Percentiles rank a stretch among this genome's conserved stretches.
Evolutionary conservation across 345 rosid genomes (phyloP).

Genomic region (Brassica rapa): DNA sequence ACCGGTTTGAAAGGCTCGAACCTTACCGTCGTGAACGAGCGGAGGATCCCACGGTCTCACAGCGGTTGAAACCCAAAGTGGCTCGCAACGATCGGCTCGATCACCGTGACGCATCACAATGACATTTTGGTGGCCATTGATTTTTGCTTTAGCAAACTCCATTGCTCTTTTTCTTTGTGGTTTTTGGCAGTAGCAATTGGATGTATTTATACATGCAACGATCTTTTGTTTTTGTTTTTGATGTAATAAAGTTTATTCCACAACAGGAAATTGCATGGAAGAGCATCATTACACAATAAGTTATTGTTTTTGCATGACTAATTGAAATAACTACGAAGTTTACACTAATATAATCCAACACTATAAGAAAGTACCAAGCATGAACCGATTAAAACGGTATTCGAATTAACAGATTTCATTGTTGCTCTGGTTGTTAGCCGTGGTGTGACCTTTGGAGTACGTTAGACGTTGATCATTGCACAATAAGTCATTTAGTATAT

Average conservation of each 20-base stretch:
- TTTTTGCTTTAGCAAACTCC: conserved; percentile 20
- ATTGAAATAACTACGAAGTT: conserved; percentile 14
- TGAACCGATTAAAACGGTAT: not conserved
- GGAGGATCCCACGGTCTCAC: conserved; percentile 84
- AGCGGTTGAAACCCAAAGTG: conserved; percentile 54
- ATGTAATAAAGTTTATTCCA: not conserved
- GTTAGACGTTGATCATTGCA: not conserved
- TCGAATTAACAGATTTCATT: not conserved
- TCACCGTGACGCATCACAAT: conserved; percentile 94
- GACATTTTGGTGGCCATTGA: conserved; percentile 51
- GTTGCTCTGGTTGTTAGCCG: not conserved
- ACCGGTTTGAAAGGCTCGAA: conserved; percentile 59
- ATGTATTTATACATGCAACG: not conserved
- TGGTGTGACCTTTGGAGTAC: not conserved
- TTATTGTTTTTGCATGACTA: not conserved
- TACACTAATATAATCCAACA: not conserved
- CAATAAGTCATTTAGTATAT: not conserved
- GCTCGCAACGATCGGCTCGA: conserved; percentile 59
- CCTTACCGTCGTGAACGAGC: conserved; percentile 47
- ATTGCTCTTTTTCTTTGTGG: conserved; percentile 24
- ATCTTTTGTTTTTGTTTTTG: not conserved
- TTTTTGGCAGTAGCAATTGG: not conserved
- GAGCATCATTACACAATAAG: not conserved
- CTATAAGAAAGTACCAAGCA: not conserved
- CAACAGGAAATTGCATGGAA: conserved; percentile 30